These are phyloP conservation scores for Effrenium voratum DNA, from an alignment of 73 alveolate genomes.

Conservation along the genomic window DNA sequence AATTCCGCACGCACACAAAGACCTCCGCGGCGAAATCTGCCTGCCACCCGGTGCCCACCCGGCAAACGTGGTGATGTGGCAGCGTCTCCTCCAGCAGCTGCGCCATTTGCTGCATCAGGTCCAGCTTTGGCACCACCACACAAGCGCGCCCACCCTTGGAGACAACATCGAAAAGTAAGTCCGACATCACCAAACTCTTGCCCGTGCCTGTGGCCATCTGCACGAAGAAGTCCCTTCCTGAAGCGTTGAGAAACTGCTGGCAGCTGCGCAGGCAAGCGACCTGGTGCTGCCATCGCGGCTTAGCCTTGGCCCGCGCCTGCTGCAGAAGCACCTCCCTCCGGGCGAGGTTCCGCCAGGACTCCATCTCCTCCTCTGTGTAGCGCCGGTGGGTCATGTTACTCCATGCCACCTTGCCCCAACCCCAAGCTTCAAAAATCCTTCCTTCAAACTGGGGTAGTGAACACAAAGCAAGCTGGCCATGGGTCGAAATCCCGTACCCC, in stretches of 20 bases:
- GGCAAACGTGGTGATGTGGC: neutral
- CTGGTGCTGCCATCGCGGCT: neutral
- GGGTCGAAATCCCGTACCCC: too few species aligned
- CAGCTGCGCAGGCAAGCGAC: neutral
- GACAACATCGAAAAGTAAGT: neutral
- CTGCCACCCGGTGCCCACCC: conserved; percentile 6
- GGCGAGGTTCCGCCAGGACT: neutral
- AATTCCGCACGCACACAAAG: neutral
- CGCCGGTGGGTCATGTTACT: neutral
- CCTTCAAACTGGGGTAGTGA: too few species aligned
- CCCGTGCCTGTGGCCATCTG: conserved; percentile 1
- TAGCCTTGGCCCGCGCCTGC: neutral
- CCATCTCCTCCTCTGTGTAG: neutral
- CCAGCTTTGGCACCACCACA: conserved; percentile 2
- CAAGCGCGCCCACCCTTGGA: neutral
- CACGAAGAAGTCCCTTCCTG: neutral
- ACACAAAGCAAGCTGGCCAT: too few species aligned
- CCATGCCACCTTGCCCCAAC: too few species aligned
- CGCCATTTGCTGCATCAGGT: neutral
- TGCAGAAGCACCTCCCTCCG: neutral
- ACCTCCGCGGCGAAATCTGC: neutral
- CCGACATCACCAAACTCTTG: neutral
- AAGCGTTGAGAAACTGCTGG: neutral
- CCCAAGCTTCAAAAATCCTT: neutral
- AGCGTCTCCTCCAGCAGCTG: neutral